These are phyloP conservation scores for Aureobasidium sp. DNA, from an alignment of 2,329 filamentous ascomycete genomes.

Conservation along the genomic window DNA sequence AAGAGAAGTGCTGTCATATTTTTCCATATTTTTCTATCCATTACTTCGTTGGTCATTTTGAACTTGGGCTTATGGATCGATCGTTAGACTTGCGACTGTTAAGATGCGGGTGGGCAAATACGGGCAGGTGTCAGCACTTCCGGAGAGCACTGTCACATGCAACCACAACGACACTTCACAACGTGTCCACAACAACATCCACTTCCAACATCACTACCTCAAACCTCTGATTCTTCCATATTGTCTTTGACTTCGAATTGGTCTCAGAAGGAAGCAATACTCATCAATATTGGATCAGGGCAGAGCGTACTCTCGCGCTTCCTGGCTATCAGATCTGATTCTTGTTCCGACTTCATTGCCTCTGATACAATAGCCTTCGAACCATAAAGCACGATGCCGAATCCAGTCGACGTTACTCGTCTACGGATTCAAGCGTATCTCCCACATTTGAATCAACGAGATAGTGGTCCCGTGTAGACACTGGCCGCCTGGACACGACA, in stretches of 20 bases:
- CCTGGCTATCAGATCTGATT: not conserved
- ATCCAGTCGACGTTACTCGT: not conserved
- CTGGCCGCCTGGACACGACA: not conserved
- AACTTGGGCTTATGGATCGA: too few relatives aligned
- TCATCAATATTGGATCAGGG: not conserved
- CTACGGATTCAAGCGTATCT: too few relatives aligned
- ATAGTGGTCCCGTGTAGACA: too few relatives aligned
- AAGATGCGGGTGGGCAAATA: not conserved
- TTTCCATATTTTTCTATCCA: too few relatives aligned
- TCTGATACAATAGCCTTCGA: not conserved
- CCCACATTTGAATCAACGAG: too few relatives aligned
- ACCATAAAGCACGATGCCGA: not conserved
- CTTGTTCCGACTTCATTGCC: not conserved
- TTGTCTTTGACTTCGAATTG: too few relatives aligned
- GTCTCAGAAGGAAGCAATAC: not conserved
- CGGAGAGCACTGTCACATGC: not conserved
- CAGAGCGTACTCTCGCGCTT: not conserved
- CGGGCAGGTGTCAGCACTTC: not conserved
- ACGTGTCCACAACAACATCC: not conserved
- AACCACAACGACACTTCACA: not conserved
- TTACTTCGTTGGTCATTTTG: too few relatives aligned
- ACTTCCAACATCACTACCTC: not conserved
- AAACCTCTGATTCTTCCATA: not conserved
- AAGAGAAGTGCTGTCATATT: too few relatives aligned
- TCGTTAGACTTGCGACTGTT: too few relatives aligned